Evolutionary conservation across 495 filamentous ascomycete genomes (phyloP).

Genomic region (Evernia prunastri): DNA sequence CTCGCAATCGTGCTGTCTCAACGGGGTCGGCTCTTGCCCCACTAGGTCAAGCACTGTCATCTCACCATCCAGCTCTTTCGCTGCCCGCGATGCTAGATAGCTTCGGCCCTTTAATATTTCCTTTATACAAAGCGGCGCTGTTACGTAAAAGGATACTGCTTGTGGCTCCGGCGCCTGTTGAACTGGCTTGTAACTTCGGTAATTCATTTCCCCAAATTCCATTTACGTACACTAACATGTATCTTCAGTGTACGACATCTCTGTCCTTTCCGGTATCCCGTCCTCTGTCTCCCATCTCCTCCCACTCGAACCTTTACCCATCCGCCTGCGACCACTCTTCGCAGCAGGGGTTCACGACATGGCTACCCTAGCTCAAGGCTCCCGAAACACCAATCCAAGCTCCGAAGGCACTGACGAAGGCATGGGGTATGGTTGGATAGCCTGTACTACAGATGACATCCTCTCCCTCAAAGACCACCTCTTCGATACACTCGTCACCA

Average conservation of each 20-base stretch:
- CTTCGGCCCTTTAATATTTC: conserved; percentile 87
- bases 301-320: conserved; percentile 46
- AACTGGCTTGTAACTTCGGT: conserved; percentile 84
- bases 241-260: conserved; percentile 76
- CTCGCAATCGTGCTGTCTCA: conserved; percentile 47
- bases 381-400: conserved; percentile 27
- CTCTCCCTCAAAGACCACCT: conserved; percentile 75
- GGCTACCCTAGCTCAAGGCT: conserved; percentile 52
- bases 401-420: conserved; percentile 35
- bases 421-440: conserved; percentile 68
- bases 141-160: conserved; percentile 83
- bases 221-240: not conserved
- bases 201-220: conserved; percentile 29
- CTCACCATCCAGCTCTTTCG: conserved; percentile 80
- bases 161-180: conserved; percentile 75
- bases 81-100: conserved; percentile 67
- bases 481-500: conserved; percentile 79
- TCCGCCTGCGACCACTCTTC: conserved; percentile 76
- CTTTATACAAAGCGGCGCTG: conserved; percentile 81
- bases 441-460: conserved; percentile 91
- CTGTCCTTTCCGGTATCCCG: conserved; percentile 76
- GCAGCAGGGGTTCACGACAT: conserved; percentile 91
- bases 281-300: conserved; percentile 58
- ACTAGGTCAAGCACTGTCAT: conserved; percentile 63
- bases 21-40: conserved; percentile 56